Conservation (phyloP, 2,329 filamentous ascomycete species). For the Achaetomium macrosporum region DNA sequence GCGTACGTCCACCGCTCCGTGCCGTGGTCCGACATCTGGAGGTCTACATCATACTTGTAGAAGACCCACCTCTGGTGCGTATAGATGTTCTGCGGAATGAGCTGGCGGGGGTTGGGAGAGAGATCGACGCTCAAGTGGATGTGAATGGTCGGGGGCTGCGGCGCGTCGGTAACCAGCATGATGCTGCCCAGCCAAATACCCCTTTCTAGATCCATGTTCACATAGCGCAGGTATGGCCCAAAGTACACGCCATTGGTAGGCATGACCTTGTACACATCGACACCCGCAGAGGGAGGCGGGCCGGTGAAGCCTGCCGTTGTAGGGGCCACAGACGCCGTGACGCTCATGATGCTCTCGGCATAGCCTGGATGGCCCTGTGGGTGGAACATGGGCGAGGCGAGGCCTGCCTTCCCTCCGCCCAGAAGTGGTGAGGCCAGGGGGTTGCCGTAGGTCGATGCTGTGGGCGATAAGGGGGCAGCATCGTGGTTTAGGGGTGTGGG, state of each 20-base stretch:
- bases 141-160: constrained; percentile 92
- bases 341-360: constrained; percentile 78
- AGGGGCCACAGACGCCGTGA: constrained; percentile 67
- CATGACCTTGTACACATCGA: constrained; percentile 89
- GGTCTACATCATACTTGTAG: constrained; percentile 86
- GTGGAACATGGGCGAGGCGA: constrained; percentile 77
- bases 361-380: constrained; percentile 73
- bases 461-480: constrained; percentile 74
- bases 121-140: constrained; percentile 86
- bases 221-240: constrained; percentile 89
- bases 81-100: constrained; percentile 75
- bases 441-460: constrained; percentile 69
- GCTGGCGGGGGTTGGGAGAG: constrained; percentile 84
- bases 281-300: constrained; percentile 79
- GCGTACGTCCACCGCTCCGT: constrained; percentile 95
- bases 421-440: constrained; percentile 64
- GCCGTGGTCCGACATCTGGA: constrained; percentile 78
- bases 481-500: constrained; percentile 85
- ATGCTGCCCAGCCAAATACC: constrained; percentile 92
- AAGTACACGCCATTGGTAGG: constrained; percentile 98
- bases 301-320: constrained; percentile 78
- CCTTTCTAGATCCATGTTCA: constrained; percentile 92
- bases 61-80: constrained; percentile 93
- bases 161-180: constrained; percentile 82
- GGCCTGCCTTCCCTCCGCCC: constrained; percentile 57